Base-by-base conservation (phyloP, 768 basidiomycete species). In the Symmetrospora coprosmae region DNA sequence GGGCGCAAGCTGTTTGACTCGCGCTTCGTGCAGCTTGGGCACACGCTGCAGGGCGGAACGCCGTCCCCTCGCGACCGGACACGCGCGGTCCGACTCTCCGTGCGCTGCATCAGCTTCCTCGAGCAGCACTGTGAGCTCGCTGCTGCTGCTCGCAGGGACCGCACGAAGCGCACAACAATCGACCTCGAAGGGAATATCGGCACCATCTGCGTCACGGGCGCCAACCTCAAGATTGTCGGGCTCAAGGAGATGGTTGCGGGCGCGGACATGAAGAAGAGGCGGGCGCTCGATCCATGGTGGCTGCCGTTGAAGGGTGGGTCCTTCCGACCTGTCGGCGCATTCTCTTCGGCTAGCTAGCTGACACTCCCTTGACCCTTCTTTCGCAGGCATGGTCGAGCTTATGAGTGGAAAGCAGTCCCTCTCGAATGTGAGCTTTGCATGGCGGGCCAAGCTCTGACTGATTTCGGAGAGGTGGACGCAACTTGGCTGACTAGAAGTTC, bases 1-100 rank as follows among this genome's bases (percentile, higher is more conserved):
- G 94, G 94, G n/a, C 83, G 83, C 25, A 64, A 77, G 4, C 76
- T 96, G 23, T 99, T 97, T 70, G 94, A 99, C 74, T 82, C 94
- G 19, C 84, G 94, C 47, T 86, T 82, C 19, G 94, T 92, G n/a
- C 85, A 88, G 1, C 81, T 99, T 19, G 94, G 94, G 16, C 94
- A 99, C 75, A 97, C 91, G 4, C 76, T 99, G 2, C 94, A 99
- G 69, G 94, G 94, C 7, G 90, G 90, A 2, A 82, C 88, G 17
- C 94, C 94, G 4, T 94, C 92, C 0, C 94, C 94, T 0, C 78
- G 87, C 67, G 94, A 97, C 74, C 86, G 92, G 50, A 82, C 85
- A 0, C 85, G 88, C 27, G 94, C 88, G 2, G 83, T 85, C 6
- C 84, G 94, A 31, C 79, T 96, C 41, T 82, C 92, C 7, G 76